Base-by-base conservation (phyloP, 495 filamentous ascomycete genomes). In the Tuber calosporum region DNA sequence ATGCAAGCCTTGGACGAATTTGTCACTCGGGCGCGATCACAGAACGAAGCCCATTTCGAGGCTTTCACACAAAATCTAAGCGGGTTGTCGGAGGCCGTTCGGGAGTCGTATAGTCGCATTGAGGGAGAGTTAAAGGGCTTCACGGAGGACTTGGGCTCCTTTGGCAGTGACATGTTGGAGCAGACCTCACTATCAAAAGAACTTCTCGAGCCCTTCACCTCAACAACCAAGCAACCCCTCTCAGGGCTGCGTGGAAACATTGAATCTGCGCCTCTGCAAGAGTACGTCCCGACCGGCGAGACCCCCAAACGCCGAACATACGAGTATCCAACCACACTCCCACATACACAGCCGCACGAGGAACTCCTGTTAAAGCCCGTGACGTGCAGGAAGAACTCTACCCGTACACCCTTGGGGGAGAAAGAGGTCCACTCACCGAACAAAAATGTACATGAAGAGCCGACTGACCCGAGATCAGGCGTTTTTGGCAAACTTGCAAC, bases 1-100 rank as follows among this genome's bases (percentile, higher is more conserved):
- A 94, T 99, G 88, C 87, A 87, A 76, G 90, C 92, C 9, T 86
- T 98, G 8, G 95, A 97, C 83, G 91, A 93, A 74, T 97, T 97
- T 75, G 92, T 97, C 43, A 86, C 91, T 39, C 91, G 91, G 66
- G 93, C 96, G 20, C 89, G 90, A 72, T 90, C 87, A 8, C 90
- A 95, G 76, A 97, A 97, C 80, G 87, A 90, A 53, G 82, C 83
- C 17, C 93, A 95, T 69, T 72, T 79, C 58, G 68, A 87, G 4
- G 79, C 82, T 8, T 91, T 89, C 2, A 82, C 97, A 8, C 77
- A 85, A 43, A 83, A 80, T 26, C 86, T 97, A 36, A 86, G 66
- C 19, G 58, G 34, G 17, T 70, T 80, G 1, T 70, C 93, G 19
- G 82, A 88, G 68, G 82, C 86, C n/a, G 84, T 97, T 20, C 88